phyloP scores from a whole-genome alignment of 2,329 filamentous ascomycete genomes.

The Mycosphaerella sp. region DNA sequence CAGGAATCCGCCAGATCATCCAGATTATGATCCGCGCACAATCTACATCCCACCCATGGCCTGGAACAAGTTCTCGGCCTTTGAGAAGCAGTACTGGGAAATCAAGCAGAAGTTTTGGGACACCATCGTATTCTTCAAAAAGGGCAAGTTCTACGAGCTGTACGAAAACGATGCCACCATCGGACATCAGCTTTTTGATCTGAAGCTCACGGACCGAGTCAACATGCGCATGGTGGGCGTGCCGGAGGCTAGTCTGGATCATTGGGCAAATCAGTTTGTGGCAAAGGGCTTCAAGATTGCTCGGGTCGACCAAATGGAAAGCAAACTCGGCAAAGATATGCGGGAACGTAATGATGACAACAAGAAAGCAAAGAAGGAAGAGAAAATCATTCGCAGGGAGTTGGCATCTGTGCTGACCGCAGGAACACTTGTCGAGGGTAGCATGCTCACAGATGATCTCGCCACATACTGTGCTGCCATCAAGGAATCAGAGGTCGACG shows the following conservation, averaged over 20 bases:
- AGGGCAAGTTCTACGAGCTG: conserved; percentile 97
- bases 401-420: conserved; percentile 84
- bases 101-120: conserved; percentile 99
- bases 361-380: conserved; percentile 60
- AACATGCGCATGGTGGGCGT: conserved; percentile 99
- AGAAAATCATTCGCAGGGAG: conserved; percentile 90
- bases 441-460: conserved; percentile 98
- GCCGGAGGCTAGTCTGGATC: conserved; percentile 86
- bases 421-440: conserved; percentile 87
- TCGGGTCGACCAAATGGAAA: conserved; percentile 93
- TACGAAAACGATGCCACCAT: conserved; percentile 98
- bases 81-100: conserved; percentile 98
- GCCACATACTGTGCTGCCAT: conserved; percentile 93
- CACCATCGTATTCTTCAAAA: conserved; percentile 98
- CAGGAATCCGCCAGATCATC: conserved; percentile 66
- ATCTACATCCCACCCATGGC: conserved; percentile 81
- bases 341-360: conserved; percentile 66
- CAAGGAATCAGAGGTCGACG: conserved; percentile 63
- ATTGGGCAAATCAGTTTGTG: conserved; percentile 98
- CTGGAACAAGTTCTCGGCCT: conserved; percentile 79
- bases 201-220: conserved; percentile 95
- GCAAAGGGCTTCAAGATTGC: conserved; percentile 98
- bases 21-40: conserved; percentile 85
- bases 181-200: conserved; percentile 91
- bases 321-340: conserved; percentile 95